Evolutionary conservation across 371 early-diverging fungal species (phyloP).

Genomic region (Mucor velutinosus): DNA sequence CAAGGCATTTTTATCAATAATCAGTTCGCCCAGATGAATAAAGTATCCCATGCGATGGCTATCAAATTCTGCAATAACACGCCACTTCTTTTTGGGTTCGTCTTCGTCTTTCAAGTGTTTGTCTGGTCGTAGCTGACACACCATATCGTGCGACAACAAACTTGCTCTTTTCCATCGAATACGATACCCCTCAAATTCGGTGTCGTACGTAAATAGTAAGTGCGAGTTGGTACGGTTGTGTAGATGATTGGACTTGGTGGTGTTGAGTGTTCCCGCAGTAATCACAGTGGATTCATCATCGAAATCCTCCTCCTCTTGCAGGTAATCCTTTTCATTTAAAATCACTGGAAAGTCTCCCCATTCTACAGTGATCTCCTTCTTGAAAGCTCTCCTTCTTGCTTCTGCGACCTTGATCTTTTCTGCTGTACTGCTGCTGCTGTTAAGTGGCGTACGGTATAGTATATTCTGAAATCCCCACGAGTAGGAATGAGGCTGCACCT

Average conservation of each 20-base stretch:
- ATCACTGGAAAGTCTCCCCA: slow-evolving; percentile 31
- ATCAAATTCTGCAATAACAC: slow-evolving; percentile 47
- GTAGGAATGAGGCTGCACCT: slow-evolving; percentile 51
- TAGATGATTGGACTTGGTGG: slow-evolving; percentile 23
- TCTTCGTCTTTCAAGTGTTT: slow-evolving; percentile 7
- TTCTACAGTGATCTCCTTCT: slow-evolving; percentile 45
- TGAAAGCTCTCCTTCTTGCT: slow-evolving; percentile 43
- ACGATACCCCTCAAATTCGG: slow-evolving; percentile 32
- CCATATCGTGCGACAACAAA: slow-evolving; percentile 47
- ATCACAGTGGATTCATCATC: slow-evolving; percentile 3
- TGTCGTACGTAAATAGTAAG: slow-evolving; percentile 44
- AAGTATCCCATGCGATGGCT: slow-evolving; percentile 53
- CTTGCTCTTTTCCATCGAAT: slow-evolving; percentile 47
- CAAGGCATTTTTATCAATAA: slow-evolving; percentile 36
- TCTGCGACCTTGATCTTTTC: slow-evolving; percentile 38
- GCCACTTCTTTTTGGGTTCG: slow-evolving; percentile 20
- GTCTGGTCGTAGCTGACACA: slow-evolving; percentile 29
- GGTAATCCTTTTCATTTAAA: background rate
- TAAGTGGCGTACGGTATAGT: slow-evolving; percentile 23
- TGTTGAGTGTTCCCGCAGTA: background rate
- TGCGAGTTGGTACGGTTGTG: slow-evolving; percentile 39
- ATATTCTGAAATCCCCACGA: slow-evolving; percentile 58
- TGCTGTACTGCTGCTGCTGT: background rate
- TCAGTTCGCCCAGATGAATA: slow-evolving; percentile 38
- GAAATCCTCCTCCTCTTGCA: slow-evolving; percentile 7